Percentiles rank a stretch among this genome's conserved stretches.
Evolutionary conservation across 352 stramenopile genomes (phyloP).

Genomic region (Globisporangium radiosum): DNA sequence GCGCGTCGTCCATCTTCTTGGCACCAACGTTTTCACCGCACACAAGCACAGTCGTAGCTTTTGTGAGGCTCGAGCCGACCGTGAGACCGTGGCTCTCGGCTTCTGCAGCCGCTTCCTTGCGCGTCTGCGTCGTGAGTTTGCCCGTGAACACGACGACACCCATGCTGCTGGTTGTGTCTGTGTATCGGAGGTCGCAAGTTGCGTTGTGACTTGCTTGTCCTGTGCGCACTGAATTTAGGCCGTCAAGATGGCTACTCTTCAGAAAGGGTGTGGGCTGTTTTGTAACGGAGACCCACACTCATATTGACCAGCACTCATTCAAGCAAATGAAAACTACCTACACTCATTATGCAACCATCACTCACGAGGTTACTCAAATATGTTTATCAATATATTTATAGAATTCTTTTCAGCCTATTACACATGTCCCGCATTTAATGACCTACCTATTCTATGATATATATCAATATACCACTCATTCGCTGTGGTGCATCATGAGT

Average conservation of each 20-base stretch:
- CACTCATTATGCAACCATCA: too few relatives aligned
- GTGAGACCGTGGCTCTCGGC: slow-evolving; percentile 31
- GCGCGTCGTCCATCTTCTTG: slow-evolving; percentile 43
- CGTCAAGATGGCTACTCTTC: background rate
- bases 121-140: slow-evolving; percentile 30
- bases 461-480: too few relatives aligned
- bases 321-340: too few relatives aligned
- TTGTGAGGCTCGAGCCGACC: slow-evolving; percentile 27
- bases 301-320: too few relatives aligned
- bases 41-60: slow-evolving; percentile 39
- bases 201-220: background rate
- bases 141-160: slow-evolving; percentile 49
- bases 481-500: too few relatives aligned
- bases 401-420: too few relatives aligned
- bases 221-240: too few relatives aligned
- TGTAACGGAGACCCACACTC: too few relatives aligned
- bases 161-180: background rate
- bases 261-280: background rate
- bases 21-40: slow-evolving; percentile 39
- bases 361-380: too few relatives aligned
- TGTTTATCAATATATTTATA: too few relatives aligned
- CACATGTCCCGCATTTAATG: too few relatives aligned
- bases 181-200: background rate
- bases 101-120: slow-evolving; percentile 25
- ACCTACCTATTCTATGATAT: too few relatives aligned